Evolutionary conservation across 768 basidiomycete genomes (phyloP), one percentile per base, ranked within the genome.

Genomic region (Phaeotremella fagi): DNA sequence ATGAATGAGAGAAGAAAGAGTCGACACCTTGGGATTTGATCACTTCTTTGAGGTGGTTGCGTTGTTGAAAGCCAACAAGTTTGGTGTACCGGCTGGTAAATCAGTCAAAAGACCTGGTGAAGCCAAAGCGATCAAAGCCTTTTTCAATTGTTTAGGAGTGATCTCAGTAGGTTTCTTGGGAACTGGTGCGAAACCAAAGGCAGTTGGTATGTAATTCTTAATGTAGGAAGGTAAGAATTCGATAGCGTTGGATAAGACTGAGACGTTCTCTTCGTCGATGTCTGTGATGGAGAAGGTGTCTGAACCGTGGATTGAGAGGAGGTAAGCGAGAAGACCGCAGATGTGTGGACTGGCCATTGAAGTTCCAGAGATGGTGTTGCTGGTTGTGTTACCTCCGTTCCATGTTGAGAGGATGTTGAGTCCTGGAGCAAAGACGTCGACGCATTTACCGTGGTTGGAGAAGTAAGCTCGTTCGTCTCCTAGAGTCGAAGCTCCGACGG

Each of bases 381-480:
- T 79, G n/a, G 87, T 82, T 3, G 57, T 69, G 54, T 71, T 73
- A 55, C 82, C 80, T 27, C 83, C 83, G 54, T 80, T 89, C 79
- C 83, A 95, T 49, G 88, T 94, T 31, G 88, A 92, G 2, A 86
- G 78, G 72, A 97, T 94, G 79, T 90, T 90, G 57, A 92, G 77
- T 55, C 83, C 89, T 46, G 92, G 94, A 27, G 82, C 92, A 64
- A 95, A 92, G 58, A 98, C 80, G 64, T 97, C 89, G 48, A 98
- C 91, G 70, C 92, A 97, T 48, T 77, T 60, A 20, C 94, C 95
- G 63, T 78, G 80, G 82, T 99, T 99, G 70, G 90, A 92, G 80
- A 95, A 79, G 75, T 77, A 79, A 35, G 78, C 77, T 41, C 76
- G 64, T 47, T 72, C 73, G 65, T 78, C 77, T 20, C 57, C 60